Conservation (phyloP, 2,329 filamentous ascomycete genomes). For the Rhinocladiella similis region DNA sequence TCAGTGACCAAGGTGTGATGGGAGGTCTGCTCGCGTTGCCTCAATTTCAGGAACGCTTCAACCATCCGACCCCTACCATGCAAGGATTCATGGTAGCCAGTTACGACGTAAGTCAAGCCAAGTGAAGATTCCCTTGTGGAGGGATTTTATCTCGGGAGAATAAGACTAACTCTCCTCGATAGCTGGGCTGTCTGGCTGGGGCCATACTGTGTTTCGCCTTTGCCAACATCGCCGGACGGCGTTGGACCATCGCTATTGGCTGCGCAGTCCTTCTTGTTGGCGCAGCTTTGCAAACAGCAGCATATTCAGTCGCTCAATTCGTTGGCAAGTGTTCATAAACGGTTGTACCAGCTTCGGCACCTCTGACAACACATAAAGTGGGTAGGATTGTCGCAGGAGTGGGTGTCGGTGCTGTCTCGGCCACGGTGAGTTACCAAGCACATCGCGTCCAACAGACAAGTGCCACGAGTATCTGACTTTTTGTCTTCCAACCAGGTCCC, state of each 20-base stretch:
- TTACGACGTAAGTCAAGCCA: slow-evolving; percentile 26
- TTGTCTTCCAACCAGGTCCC: background rate
- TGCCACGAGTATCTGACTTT: background rate
- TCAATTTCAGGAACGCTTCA: slow-evolving; percentile 25
- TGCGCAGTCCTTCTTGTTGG: slow-evolving; percentile 25
- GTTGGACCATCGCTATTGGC: slow-evolving; percentile 22
- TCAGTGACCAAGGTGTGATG: slow-evolving; percentile 25
- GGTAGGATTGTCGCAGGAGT: slow-evolving; percentile 5
- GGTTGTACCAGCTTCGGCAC: background rate
- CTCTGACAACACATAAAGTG: background rate
- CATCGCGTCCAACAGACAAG: too few relatives aligned
- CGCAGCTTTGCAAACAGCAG: slow-evolving; percentile 24
- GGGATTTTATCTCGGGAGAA: too few relatives aligned
- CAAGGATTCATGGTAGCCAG: slow-evolving; percentile 28
- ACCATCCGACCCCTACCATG: slow-evolving; percentile 25
- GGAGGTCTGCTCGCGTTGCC: slow-evolving; percentile 28
- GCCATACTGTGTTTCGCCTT: slow-evolving; percentile 23
- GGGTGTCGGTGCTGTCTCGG: slow-evolving; percentile 4
- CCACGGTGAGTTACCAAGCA: background rate
- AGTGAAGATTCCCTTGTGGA: too few relatives aligned
- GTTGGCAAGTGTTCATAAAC: background rate
- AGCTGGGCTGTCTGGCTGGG: slow-evolving; percentile 27
- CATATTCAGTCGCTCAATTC: slow-evolving; percentile 17
- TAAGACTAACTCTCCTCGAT: too few relatives aligned
- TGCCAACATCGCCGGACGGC: slow-evolving; percentile 19